These are phyloP conservation scores for Botrytis sinoallii DNA, from an alignment of 2,329 filamentous ascomycete species.

Conservation along the genomic window DNA sequence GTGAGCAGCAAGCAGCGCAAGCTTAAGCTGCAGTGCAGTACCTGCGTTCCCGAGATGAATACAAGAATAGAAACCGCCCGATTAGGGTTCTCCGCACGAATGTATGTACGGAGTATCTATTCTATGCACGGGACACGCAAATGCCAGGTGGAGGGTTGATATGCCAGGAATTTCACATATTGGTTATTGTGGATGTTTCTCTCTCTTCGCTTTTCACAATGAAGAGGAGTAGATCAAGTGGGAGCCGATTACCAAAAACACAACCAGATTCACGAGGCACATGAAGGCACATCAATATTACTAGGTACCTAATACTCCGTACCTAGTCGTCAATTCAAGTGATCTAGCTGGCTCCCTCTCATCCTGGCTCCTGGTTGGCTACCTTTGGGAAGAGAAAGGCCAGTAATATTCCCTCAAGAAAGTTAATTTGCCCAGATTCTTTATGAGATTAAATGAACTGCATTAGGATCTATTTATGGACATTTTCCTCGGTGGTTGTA, in stretches of 20 bases:
- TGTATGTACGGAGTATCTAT: slow-evolving; percentile 1
- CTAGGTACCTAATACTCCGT: not conserved
- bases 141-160: not conserved
- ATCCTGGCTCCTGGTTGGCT: not conserved
- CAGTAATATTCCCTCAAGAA: not conserved
- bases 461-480: slow-evolving; percentile 19
- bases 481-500: not conserved
- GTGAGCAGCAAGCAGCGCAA: slow-evolving; percentile 1
- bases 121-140: slow-evolving; percentile 3
- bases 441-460: slow-evolving; percentile 13
- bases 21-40: slow-evolving; percentile 15
- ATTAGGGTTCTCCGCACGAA: slow-evolving; percentile 16
- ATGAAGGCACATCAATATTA: not conserved
- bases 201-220: not conserved
- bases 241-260: not conserved
- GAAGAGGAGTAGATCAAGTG: not conserved
- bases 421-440: slow-evolving; percentile 14
- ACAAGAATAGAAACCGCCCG: slow-evolving; percentile 9
- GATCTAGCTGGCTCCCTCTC: not conserved
- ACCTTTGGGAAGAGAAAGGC: not conserved
- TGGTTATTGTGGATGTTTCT: not conserved
- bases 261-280: not conserved
- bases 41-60: slow-evolving; percentile 9
- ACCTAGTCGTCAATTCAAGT: not conserved
- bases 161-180: not conserved